Base-by-base conservation (phyloP, 805 yeast genomes). In the Starmerella asiatica region DNA sequence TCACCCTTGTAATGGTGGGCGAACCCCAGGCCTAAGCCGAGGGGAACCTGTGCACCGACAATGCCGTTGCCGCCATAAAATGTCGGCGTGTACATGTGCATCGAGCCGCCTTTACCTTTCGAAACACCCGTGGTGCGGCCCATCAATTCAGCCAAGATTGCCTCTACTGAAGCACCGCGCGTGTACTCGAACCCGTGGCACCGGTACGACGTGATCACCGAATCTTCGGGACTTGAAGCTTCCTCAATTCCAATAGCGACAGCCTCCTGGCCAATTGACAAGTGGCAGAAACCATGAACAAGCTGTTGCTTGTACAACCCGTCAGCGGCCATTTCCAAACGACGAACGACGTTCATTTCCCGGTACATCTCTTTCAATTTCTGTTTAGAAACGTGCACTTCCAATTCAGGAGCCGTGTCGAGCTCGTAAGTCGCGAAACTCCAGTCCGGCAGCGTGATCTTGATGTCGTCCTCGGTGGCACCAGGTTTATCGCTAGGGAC, bases 1-100 rank as follows among this genome's bases (percentile, higher is more conserved):
- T 67, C 70, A 57, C 84, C 85, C 58, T 76, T 75, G 71, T 91
- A 91, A 68, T 85, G 85, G 69, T 91, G 97, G 50, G 97, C 94
- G 66, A 86, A 91, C n/a, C 95, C 93, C 52, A 91, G 71, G 56
- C 98, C 98, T 40, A 95, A 84, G 61, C 98, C 98, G 55, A 91
- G 73, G 49, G 98, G 94, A 42, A 91, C 96, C 69, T 91, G 98
- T 39, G 97, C 98, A 62, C 98, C 98, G 40, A 91, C 98, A 63
- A 91, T 91, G 71, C 98, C 98, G 68, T 91, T 91, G 67, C 98
- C 98, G 63, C 98, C 98, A 65, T 79, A 91, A 72, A 91, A 91
- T 46, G 93, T 93, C 34, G 79, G 77, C 36, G 93, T 82, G 63
- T 78, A 91, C 86, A 91, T 82, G 70, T 91, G 98, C 98, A 91